Conservation (phyloP, 106 monocot genomes). For the Agapanthus africanus region DNA sequence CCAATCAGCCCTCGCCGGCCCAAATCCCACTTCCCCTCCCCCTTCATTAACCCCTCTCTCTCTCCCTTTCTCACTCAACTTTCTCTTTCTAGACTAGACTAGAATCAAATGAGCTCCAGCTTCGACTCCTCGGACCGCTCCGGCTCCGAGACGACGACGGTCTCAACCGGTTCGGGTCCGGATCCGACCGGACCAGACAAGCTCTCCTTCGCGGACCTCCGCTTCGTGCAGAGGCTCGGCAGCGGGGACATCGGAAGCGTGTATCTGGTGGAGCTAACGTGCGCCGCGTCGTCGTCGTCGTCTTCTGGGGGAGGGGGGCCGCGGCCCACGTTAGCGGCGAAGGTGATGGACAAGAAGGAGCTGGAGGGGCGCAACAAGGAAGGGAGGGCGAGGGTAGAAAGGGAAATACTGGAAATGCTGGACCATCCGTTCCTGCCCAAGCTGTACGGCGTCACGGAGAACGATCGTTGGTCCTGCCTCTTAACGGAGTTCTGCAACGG, state of each 20-base stretch:
- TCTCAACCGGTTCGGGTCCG: slow-evolving; percentile 1
- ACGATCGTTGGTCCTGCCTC: slow-evolving; percentile 64
- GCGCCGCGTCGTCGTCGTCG: slow-evolving; percentile 4
- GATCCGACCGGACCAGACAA: slow-evolving; percentile 1
- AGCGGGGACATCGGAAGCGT: slow-evolving; percentile 92
- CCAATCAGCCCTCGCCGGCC: too few species aligned
- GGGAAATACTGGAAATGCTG: slow-evolving; percentile 68
- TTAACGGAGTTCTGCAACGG: slow-evolving; percentile 94
- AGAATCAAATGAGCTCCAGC: slow-evolving; percentile 6
- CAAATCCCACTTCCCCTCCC: too few species aligned
- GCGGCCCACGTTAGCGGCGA: slow-evolving; percentile 47
- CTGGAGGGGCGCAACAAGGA: slow-evolving; percentile 69
- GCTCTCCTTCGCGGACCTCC: slow-evolving; percentile 45
- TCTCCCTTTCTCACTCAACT: too few species aligned
- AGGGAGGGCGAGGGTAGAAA: slow-evolving; percentile 71
- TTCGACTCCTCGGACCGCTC: slow-evolving; percentile 9
- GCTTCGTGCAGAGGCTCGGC: slow-evolving; percentile 64
- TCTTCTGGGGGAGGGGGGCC: too few species aligned
- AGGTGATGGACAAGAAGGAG: slow-evolving; percentile 95
- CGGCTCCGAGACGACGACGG: slow-evolving; percentile 4
- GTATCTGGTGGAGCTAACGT: slow-evolving; percentile 72
- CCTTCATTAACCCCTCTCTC: too few species aligned
- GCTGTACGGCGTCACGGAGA: slow-evolving; percentile 60
- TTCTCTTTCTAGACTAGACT: too few species aligned
- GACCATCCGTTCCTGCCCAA: slow-evolving; percentile 91